phyloP scores from a whole-genome alignment of 164 flowering plant species.

The Sedum album region DNA sequence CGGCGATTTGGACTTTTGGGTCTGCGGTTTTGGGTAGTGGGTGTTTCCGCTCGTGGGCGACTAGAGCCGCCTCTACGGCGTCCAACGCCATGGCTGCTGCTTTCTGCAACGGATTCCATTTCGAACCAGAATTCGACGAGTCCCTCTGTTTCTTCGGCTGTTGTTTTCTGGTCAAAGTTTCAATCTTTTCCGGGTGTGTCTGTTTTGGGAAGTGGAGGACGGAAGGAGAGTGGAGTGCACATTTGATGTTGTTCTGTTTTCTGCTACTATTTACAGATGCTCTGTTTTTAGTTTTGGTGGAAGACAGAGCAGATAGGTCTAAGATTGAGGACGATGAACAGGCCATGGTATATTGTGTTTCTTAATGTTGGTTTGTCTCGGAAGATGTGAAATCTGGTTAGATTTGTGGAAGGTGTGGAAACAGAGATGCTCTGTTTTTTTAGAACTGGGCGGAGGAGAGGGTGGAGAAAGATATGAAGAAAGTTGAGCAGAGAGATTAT shows the following conservation, averaged over 20 bases:
- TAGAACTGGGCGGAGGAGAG: background rate
- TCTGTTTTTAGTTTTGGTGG: background rate
- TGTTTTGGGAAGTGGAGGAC: background rate
- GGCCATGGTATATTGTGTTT: background rate
- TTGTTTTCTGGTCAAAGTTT: background rate
- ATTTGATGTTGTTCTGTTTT: background rate
- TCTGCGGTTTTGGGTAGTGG: background rate
- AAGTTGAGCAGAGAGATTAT: background rate
- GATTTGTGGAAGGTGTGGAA: background rate
- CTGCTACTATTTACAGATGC: background rate
- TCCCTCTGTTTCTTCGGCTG: background rate
- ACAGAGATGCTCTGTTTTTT: background rate
- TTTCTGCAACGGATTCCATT: background rate
- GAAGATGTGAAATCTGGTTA: too few relatives aligned
- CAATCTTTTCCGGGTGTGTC: background rate
- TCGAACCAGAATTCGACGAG: background rate
- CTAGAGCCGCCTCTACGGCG: slow-evolving; percentile 3
- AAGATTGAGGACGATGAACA: background rate
- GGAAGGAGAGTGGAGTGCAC: background rate
- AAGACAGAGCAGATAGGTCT: background rate
- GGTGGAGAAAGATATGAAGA: background rate
- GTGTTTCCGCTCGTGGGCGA: slow-evolving; percentile 5
- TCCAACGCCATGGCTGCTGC: slow-evolving; percentile 1
- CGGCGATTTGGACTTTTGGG: background rate
- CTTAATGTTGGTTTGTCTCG: background rate